These are phyloP conservation scores for Pythium myriotylum DNA, from an alignment of 352 stramenopile species.

Conservation along the genomic window DNA sequence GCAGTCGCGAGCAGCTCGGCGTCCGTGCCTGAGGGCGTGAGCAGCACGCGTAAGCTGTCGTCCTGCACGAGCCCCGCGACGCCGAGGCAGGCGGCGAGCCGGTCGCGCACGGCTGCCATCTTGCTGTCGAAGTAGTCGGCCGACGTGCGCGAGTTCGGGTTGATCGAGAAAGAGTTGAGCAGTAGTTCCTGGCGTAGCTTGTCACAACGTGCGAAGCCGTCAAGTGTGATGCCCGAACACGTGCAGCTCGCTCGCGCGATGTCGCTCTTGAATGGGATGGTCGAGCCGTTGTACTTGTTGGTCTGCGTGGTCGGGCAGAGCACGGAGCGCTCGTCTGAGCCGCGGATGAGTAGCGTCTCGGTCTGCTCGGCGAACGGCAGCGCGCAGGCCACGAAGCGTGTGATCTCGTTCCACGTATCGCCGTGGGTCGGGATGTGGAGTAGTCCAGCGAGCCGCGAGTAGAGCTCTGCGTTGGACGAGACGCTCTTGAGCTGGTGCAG, in stretches of 20 bases:
- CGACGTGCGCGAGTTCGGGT: constrained; percentile 72
- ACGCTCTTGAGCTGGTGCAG: constrained; percentile 64
- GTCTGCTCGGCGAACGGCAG: constrained; percentile 85
- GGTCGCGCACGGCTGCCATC: constrained; percentile 55
- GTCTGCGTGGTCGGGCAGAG: constrained; percentile 72
- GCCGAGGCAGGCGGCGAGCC: constrained; percentile 61
- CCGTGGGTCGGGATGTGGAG: constrained; percentile 76
- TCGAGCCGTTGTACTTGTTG: constrained; percentile 91
- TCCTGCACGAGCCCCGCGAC: constrained; percentile 55
- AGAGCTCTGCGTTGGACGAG: constrained; percentile 57
- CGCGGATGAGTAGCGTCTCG: constrained; percentile 79
- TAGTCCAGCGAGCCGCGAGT: constrained; percentile 62
- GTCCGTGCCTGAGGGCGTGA: constrained; percentile 86
- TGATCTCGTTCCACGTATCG: constrained; percentile 77
- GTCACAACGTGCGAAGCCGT: constrained; percentile 70
- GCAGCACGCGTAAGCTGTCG: constrained; percentile 55
- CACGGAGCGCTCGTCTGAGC: constrained; percentile 85
- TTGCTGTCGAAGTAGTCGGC: constrained; percentile 69
- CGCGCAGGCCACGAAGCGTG: constrained; percentile 72
- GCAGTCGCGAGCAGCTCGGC: constrained; percentile 83
- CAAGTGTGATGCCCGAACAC: constrained; percentile 73
- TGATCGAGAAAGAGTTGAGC: constrained; percentile 82
- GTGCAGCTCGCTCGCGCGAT: constrained; percentile 85
- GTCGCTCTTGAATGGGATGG: constrained; percentile 60
- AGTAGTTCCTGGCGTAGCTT: constrained; percentile 73